Conservation (phyloP, 2,329 filamentous ascomycete genomes). For the Hypoxylon rubiginosum region DNA sequence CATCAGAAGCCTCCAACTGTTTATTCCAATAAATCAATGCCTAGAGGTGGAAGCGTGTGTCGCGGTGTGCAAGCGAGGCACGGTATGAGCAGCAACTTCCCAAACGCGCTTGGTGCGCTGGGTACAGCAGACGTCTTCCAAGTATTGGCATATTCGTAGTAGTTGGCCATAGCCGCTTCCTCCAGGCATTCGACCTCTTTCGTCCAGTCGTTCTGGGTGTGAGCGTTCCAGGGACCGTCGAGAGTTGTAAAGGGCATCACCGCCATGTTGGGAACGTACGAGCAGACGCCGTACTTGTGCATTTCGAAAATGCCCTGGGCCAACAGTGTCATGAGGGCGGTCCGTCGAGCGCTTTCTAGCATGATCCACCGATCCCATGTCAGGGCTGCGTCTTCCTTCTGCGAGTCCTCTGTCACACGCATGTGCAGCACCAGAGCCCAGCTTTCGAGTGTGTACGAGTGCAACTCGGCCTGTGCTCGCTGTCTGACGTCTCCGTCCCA, state of each 20-base stretch:
- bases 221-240: slow-evolving; percentile 23
- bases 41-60: background rate
- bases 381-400: background rate
- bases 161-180: slow-evolving; percentile 7
- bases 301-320: slow-evolving; percentile 31
- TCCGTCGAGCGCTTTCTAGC: slow-evolving; percentile 25
- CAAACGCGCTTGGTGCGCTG: slow-evolving; percentile 18
- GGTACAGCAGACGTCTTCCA: slow-evolving; percentile 2
- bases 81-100: slow-evolving; percentile 16
- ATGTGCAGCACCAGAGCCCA: slow-evolving; percentile 26
- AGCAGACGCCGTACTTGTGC: slow-evolving; percentile 46
- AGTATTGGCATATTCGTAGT: slow-evolving; percentile 13
- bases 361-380: slow-evolving; percentile 24
- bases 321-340: slow-evolving; percentile 13
- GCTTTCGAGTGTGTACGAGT: slow-evolving; percentile 24
- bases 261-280: slow-evolving; percentile 41
- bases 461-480: slow-evolving; percentile 23
- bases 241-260: slow-evolving; percentile 19
- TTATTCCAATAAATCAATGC: background rate
- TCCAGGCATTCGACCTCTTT: background rate
- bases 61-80: background rate
- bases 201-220: slow-evolving; percentile 15
- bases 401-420: slow-evolving; percentile 13
- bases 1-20: background rate
- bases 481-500: slow-evolving; percentile 29